These are phyloP conservation scores for Apiospora malaysiana DNA, from an alignment of 2,329 filamentous ascomycete species.

Conservation along the genomic window DNA sequence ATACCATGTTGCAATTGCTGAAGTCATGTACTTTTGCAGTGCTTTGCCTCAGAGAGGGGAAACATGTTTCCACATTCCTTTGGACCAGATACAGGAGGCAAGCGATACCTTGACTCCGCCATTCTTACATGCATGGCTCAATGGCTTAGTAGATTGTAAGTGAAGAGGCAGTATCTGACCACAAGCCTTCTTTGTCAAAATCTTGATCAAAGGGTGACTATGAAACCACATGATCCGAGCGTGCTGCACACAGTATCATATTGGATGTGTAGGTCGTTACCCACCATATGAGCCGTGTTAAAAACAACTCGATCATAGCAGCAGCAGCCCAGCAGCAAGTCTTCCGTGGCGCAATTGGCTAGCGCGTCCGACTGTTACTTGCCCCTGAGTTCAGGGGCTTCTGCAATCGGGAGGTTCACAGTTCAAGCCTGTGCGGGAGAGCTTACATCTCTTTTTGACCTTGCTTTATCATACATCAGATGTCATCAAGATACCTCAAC, in stretches of 20 bases:
- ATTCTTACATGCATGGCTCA: too few relatives aligned
- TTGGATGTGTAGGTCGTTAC: neutral
- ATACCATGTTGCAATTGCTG: too few relatives aligned
- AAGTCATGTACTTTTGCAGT: too few relatives aligned
- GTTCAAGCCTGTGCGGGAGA: conserved; percentile 19
- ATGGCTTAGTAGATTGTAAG: too few relatives aligned
- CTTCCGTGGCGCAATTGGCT: conserved; percentile 55
- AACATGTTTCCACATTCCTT: too few relatives aligned
- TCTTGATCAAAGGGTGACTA: neutral
- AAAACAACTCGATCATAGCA: neutral
- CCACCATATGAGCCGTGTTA: neutral
- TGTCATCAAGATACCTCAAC: neutral
- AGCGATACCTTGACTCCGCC: too few relatives aligned
- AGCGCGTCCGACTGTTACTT: conserved; percentile 65
- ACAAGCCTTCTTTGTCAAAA: neutral
- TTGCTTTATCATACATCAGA: neutral
- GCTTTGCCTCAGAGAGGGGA: too few relatives aligned
- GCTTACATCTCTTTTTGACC: neutral
- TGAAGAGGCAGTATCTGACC: too few relatives aligned
- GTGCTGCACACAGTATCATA: neutral
- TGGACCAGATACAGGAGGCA: too few relatives aligned
- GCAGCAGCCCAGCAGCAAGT: neutral
- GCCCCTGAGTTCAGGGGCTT: conserved; percentile 9
- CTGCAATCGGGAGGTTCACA: conserved; percentile 19
- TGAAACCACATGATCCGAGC: neutral